A percentile compares a stretch with the other conserved stretches of the same genome.
phyloP scores from a whole-genome alignment of 2,329 filamentous ascomycete genomes.

The Talaromyces sp. region DNA sequence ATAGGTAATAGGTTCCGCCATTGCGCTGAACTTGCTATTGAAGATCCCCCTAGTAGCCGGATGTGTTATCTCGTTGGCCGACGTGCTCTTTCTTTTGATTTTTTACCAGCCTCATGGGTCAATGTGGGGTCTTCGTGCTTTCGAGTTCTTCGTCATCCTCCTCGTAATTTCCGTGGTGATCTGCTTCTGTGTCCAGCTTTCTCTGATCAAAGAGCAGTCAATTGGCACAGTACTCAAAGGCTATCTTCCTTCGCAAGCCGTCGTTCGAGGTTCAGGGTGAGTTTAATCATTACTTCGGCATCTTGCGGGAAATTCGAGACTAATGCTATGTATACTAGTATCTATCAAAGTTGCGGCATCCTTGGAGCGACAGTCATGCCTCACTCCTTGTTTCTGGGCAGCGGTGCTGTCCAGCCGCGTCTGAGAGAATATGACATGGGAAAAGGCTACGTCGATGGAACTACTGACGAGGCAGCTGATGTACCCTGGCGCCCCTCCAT shows the following conservation, averaged over 20 bases:
- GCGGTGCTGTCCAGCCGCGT: constrained; percentile 51
- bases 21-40: constrained; percentile 50
- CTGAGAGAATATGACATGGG: constrained; percentile 43
- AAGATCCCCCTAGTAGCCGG: constrained; percentile 51
- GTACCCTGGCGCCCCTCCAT: constrained; percentile 61
- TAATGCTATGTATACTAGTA: constrained; percentile 20
- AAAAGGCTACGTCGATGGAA: constrained; percentile 29
- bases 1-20: constrained; percentile 52
- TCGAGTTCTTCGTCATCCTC: constrained; percentile 50
- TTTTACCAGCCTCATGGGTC: constrained; percentile 50
- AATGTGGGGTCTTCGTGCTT: constrained; percentile 47
- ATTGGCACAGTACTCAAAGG: constrained; percentile 50
- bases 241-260: constrained; percentile 49
- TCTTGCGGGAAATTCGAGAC: background rate
- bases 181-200: constrained; percentile 53
- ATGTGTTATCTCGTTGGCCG: constrained; percentile 51
- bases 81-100: constrained; percentile 51
- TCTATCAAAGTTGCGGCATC: constrained; percentile 51
- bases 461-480: constrained; percentile 35
- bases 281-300: constrained; percentile 6
- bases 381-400: constrained; percentile 54
- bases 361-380: constrained; percentile 54
- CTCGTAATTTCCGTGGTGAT: constrained; percentile 51
- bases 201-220: constrained; percentile 44
- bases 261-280: constrained; percentile 48